phyloP scores from a whole-genome alignment of 2,329 filamentous ascomycete genomes.

The Aspergillus amoenus region DNA sequence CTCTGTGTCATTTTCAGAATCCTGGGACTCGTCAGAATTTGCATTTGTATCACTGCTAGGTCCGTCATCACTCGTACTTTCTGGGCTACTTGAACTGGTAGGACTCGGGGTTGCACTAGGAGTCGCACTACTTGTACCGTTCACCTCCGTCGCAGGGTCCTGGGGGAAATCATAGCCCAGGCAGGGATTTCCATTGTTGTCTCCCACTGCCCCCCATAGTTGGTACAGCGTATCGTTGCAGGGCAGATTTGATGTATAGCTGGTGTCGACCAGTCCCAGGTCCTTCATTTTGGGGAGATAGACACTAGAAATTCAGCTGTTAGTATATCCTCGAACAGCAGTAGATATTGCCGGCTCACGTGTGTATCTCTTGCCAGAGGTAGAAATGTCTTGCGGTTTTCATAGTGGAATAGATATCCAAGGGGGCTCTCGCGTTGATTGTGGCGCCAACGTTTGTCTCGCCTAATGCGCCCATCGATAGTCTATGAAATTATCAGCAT shows the following conservation, averaged over 20 bases:
- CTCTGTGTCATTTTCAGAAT: too few relatives aligned
- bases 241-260: not conserved
- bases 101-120: too few relatives aligned
- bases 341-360: not conserved
- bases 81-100: too few relatives aligned
- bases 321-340: not conserved
- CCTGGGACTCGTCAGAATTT: too few relatives aligned
- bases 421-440: not conserved
- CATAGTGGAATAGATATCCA: slow-evolving; percentile 1
- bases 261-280: not conserved
- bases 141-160: too few relatives aligned
- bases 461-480: not conserved
- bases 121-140: too few relatives aligned
- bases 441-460: not conserved
- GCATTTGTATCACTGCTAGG: too few relatives aligned
- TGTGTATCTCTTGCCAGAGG: not conserved
- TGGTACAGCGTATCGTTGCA: not conserved
- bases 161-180: too few relatives aligned
- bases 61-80: too few relatives aligned
- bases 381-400: not conserved
- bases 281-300: not conserved
- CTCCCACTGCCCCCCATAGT: not conserved
- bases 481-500: too few relatives aligned
- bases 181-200: too few relatives aligned
- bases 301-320: not conserved